Evolutionary conservation across 1,139 yeast genomes (phyloP), one percentile per base, ranked within the genome.

Genomic region (Geotrichum restrictum): DNA sequence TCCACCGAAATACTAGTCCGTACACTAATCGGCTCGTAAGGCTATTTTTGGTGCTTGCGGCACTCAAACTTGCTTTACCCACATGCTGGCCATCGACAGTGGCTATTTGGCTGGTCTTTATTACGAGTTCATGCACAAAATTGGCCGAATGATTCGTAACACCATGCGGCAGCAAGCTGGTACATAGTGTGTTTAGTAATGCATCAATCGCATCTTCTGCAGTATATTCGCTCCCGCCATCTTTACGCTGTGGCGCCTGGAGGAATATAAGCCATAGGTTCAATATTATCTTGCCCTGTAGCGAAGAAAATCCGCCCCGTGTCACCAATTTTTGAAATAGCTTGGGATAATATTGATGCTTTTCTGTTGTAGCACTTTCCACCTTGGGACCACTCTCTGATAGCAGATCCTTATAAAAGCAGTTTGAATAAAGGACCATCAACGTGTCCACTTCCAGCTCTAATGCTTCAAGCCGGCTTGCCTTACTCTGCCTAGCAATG

Each of bases 61-160:
- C n/a, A n/a, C n/a, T n/a, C n/a, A n/a, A n/a, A n/a, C n/a, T n/a
- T n/a, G n/a, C n/a, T n/a, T n/a, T n/a, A n/a, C n/a, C n/a, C n/a
- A n/a, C n/a, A n/a, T n/a, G n/a, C n/a, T n/a, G n/a, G n/a, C n/a
- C n/a, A n/a, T n/a, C n/a, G n/a, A n/a, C n/a, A n/a, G n/a, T n/a
- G n/a, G n/a, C n/a, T n/a, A n/a, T n/a, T n/a, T n/a, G n/a, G n/a
- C n/a, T n/a, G n/a, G 32, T 40, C 45, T 4, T 40, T 22, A 14
- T 2, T 29, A 48, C 34, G 11, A 51, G 18, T 24, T 39, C 44
- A 36, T 42, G 38, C 18, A 43, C 49, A 47, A 51, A 47, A 27
- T 51, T 51, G 14, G 50, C 54, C 3, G 54, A 44, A 13, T 38
- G 39, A 19, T 51, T 51, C 10, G 51, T 45, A 3, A 51, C 45